Evolutionary conservation across 495 filamentous ascomycete species (phyloP), one percentile per base, ranked within the genome.

Genomic region (Aspergillus hancockii): DNA sequence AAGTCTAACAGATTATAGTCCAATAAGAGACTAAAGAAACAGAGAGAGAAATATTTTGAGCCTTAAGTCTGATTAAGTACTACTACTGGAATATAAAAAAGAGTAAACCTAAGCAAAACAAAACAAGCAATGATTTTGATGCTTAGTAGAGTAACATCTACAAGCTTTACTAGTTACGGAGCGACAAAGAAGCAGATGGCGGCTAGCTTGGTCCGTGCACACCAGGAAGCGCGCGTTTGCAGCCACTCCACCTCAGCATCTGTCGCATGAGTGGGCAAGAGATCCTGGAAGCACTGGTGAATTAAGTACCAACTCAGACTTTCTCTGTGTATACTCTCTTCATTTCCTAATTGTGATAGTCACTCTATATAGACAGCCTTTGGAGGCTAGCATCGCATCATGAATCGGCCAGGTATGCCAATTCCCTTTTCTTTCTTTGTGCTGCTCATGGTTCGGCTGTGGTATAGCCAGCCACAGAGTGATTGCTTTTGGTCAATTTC

Each of bases 391-490:
- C 32, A 40, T 55, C 41, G 18, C 49, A 49, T 43, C 43, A 78
- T 78, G 75, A 78, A 78, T 67, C 71, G 75, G 64, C 72, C 72
- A 75, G 75, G 75, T 78, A 60, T 50, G 74, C 75, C 54, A 62
- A 57, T 66, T 63, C 69, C 61, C 36, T 64, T 65, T 60, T 53
- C 64, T 58, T 52, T 57, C 45, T 58, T 36, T 52, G 52, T 60
- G 49, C 22, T 61, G 49, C 47, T 58, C 60, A 54, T 61, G 53
- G 32, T 51, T 18, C 56, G 61, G 50, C 38, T 34, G 36, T 55
- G 54, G 30, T 55, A 55, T 52, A 46, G 23, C 53, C 43, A 49
- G 49, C 50, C 49, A 47, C 19, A 47, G 18, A 22, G 43, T 47
- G 43, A 47, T 23, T 47, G 12, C 13, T 19, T 47, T 47, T 12